Base-by-base conservation (phyloP, 2,329 filamentous ascomycete genomes). In the Beauveria australis region DNA sequence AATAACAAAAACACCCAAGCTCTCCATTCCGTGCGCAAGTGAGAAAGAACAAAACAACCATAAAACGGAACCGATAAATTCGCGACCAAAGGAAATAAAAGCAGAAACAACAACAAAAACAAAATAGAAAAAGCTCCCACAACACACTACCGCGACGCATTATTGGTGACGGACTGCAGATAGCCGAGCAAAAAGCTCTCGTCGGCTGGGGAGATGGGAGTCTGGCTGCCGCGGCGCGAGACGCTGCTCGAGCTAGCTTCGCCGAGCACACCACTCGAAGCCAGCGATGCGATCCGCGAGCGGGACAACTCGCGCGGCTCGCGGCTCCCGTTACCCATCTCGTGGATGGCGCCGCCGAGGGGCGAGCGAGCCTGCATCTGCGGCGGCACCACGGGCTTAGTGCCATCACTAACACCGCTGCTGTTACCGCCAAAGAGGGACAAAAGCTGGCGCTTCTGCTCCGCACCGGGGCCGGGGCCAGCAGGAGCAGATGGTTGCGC, bases 181-280 rank as follows among this genome's bases (percentile, higher is more conserved):
- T 91, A 94, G 10, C 83, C 87, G 56, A 94, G 78, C 69, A 95
- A 75, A 67, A 94, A 94, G 18, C 80, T 86, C 69, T 89, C 87
- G 66, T 94, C 87, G 0, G 84, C 87, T 0, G 89, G 83, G 4
- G 87, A 88, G 49, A 86, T 84, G 14, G 82, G 77, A 37, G 79
- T 78, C 67, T 81, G 76, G 63, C 78, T 82, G 19, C 76, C 77
- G 12, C 79, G 75, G 46, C 78, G 74, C 43, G 74, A 75, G 26
- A 65, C 49, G 28, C 64, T 64, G n/a, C 64, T 66, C 10, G 64
- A 64, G 2, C 53, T 62, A 8, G 61, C 66, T 26, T 76, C 75
- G 14, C 73, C 74, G 9, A 41, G 26, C 1, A 66, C 69, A 10
- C n/a, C 48, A 16, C 37, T 24, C 57, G 79, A 77, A 12, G 74